These are phyloP conservation scores for Suillus tomentosus DNA, from an alignment of 768 basidiomycete genomes.

Conservation along the genomic window DNA sequence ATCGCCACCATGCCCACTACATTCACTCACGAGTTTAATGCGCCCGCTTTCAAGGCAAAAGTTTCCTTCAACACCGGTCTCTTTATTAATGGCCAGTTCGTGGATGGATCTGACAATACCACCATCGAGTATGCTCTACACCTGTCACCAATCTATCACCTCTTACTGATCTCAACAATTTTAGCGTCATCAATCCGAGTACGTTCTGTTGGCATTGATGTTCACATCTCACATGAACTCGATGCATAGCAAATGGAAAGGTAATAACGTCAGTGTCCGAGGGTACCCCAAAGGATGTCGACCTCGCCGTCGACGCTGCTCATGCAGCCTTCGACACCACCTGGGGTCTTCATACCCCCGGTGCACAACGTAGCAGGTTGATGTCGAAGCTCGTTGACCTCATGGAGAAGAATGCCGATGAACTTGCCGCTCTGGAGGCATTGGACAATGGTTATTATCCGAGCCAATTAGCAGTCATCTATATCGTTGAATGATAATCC, in stretches of 20 bases:
- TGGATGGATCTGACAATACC: constrained; percentile 55
- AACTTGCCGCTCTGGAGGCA: constrained; percentile 73
- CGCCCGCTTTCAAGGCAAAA: constrained; percentile 56
- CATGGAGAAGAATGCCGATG: constrained; percentile 61
- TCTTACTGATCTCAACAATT: background rate
- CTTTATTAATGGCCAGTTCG: constrained; percentile 72
- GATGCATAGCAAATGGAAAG: constrained; percentile 59
- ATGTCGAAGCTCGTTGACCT: constrained; percentile 65
- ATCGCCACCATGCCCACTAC: constrained; percentile 39
- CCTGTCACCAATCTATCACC: background rate
- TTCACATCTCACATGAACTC: constrained; percentile 18
- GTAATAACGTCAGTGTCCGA: constrained; percentile 56
- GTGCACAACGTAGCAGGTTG: constrained; percentile 51
- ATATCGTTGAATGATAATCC: background rate
- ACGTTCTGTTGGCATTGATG: constrained; percentile 17
- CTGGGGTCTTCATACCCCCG: constrained; percentile 70
- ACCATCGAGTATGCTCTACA: constrained; percentile 64
- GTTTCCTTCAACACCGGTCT: constrained; percentile 62
- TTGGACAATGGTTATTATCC: constrained; percentile 56
- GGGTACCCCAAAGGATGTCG: constrained; percentile 71
- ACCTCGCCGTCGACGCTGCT: constrained; percentile 71
- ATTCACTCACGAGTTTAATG: constrained; percentile 54
- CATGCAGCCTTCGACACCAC: constrained; percentile 57
- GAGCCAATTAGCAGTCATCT: background rate
- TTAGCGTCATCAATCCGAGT: constrained; percentile 62